A percentile compares a stretch with the other conserved stretches of the same genome.
Conservation (phyloP, 176 grass and related monocot genomes). For the Aechmea fasciata region DNA sequence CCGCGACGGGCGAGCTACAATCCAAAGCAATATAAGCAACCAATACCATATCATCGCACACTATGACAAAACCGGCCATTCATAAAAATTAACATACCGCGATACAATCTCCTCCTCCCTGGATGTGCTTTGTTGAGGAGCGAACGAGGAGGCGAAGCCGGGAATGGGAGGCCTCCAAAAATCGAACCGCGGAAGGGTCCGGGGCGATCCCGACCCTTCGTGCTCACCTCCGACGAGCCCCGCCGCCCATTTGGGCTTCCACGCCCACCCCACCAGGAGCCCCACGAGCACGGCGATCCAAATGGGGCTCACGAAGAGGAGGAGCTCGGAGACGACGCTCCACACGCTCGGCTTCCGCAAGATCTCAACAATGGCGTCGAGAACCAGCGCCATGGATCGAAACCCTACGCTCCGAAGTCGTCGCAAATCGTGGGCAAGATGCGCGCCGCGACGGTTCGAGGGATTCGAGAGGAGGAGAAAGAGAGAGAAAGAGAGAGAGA, state of each 20-base stretch:
- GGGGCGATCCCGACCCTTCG: background rate
- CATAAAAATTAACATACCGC: slow-evolving; percentile 20
- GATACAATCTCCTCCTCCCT: background rate
- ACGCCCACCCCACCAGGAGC: slow-evolving; percentile 82
- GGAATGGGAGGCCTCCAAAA: slow-evolving; percentile 46
- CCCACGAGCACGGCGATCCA: slow-evolving; percentile 73
- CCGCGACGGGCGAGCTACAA: slow-evolving; percentile 34
- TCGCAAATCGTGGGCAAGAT: slow-evolving; percentile 8
- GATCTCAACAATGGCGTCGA: slow-evolving; percentile 55
- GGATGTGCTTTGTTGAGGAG: background rate
- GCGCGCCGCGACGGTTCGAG: background rate
- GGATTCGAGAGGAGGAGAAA: background rate
- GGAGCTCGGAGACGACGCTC: slow-evolving; percentile 52
- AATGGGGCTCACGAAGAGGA: slow-evolving; percentile 62
- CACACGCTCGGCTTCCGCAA: slow-evolving; percentile 44
- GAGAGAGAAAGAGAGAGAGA: background rate
- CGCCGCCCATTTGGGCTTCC: slow-evolving; percentile 73
- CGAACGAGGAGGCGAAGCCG: background rate
- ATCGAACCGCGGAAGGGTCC: slow-evolving; percentile 23
- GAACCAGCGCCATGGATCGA: slow-evolving; percentile 49
- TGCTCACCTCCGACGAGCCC: slow-evolving; percentile 32
- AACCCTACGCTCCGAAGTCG: background rate
- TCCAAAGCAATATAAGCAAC: slow-evolving; percentile 4
- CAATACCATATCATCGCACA: slow-evolving; percentile 7
- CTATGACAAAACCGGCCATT: slow-evolving; percentile 14